phyloP scores from a whole-genome alignment of 192 early-diverging fungal genomes.

The Endogone sp. region DNA sequence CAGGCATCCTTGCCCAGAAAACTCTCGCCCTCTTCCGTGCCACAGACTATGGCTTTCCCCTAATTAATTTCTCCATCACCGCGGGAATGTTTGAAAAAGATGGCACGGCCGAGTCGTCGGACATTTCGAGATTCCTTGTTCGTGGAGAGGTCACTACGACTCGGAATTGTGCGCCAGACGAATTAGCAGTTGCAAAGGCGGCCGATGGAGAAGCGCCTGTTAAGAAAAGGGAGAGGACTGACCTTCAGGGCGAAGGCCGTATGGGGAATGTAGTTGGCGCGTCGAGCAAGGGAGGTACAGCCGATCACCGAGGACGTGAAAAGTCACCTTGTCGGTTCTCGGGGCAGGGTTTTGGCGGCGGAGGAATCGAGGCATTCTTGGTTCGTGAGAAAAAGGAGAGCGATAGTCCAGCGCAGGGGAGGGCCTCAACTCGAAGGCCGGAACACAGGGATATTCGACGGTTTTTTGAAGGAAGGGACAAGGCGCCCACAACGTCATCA shows the following conservation, averaged over 20 bases:
- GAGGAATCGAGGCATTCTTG: background rate
- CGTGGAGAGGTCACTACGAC: background rate
- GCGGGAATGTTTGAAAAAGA: constrained; percentile 16
- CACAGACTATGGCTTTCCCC: constrained; percentile 12
- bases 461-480: background rate
- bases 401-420: background rate
- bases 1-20: background rate
- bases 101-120: constrained; percentile 2
- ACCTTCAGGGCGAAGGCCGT: background rate
- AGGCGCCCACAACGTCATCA: background rate
- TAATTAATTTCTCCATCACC: constrained; percentile 10
- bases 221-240: background rate
- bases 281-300: background rate
- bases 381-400: background rate
- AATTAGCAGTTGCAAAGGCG: background rate
- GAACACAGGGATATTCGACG: background rate
- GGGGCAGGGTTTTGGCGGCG: constrained; percentile 1
- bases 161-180: background rate
- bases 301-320: background rate
- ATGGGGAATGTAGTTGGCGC: background rate
- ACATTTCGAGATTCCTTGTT: constrained; percentile 20
- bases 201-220: background rate
- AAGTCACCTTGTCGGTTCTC: background rate
- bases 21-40: constrained; percentile 8
- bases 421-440: background rate